Evolutionary conservation across 176 grass and related monocot genomes (phyloP).

Genomic region (Eragrostis nindensis): DNA sequence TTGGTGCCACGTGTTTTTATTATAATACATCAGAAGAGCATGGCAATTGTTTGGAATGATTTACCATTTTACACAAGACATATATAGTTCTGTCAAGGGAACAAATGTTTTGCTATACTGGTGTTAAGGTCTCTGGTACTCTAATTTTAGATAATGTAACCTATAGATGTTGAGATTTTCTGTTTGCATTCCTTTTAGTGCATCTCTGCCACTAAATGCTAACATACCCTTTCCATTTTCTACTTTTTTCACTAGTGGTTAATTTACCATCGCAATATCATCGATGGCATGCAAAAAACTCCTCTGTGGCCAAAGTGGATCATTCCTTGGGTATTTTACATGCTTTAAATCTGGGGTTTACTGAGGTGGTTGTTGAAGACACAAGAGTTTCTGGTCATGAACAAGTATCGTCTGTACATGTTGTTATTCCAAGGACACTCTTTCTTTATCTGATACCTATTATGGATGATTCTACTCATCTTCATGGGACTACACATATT

Average conservation of each 20-base stretch:
- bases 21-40: constrained; percentile 7
- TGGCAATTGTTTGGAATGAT: constrained; percentile 9
- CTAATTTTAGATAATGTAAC: constrained; percentile 28
- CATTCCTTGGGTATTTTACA: constrained; percentile 58
- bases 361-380: constrained; percentile 84
- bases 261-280: constrained; percentile 83
- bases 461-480: constrained; percentile 58
- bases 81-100: background rate
- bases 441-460: constrained; percentile 74
- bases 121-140: background rate
- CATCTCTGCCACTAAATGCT: constrained; percentile 32
- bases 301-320: constrained; percentile 76
- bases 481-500: constrained; percentile 59
- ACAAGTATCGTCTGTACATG: constrained; percentile 83
- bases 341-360: constrained; percentile 71
- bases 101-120: background rate
- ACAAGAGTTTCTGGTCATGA: constrained; percentile 83
- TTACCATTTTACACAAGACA: background rate
- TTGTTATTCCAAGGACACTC: constrained; percentile 78
- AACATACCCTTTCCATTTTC: constrained; percentile 39
- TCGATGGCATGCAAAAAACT: constrained; percentile 76
- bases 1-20: constrained; percentile 2
- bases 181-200: background rate
- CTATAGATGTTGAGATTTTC: background rate
- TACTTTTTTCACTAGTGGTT: constrained; percentile 60